Base-by-base conservation (phyloP, 2,329 filamentous ascomycete species). In the Ceratocystiopsis minuta region DNA sequence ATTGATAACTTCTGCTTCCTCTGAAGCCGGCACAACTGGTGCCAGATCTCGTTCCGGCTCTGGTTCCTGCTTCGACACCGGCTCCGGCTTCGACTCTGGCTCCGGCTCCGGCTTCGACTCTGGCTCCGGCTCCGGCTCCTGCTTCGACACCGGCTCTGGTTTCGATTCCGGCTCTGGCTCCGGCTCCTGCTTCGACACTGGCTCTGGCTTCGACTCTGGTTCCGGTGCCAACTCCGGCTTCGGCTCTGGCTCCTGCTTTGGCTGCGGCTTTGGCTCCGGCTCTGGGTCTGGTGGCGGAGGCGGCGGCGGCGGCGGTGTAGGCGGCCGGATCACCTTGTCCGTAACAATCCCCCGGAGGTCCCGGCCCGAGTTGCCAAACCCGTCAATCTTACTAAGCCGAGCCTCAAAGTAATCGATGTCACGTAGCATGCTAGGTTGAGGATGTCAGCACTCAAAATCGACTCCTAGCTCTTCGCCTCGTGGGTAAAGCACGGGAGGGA, bases 341-440 rank as follows among this genome's bases (percentile, higher is more conserved):
- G 70, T 70, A 42, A 81, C 66, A 35, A 84, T 68, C 16, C 71
- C 69, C 13, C 77, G 60, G 6, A 95, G 66, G 47, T 77, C 68
- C 33, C 79, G 70, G 28, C 81, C 83, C 3, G 83, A 66, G 49
- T 86, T 78, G 11, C 71, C 78, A 45, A 84, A 83, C 2, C 83
- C 85, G 41, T 90, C 79, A 34, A 94, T 71, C 54, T 83, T 86
- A 49, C 74, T 68, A 7, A 94, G 68, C 49, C 76, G 78, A 1
- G 68, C 61, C 39, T 75, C 70, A 51, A 94, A 79, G 50, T 77
- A 73, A 43, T 86, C 75, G 15, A 84, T 70, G 53, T 94, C 86
- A 38, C 70, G 70, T 39, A 83, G 63, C 66, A 95, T 78, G 54
- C 84, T 90, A 33, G 32, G 11, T 33, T 15, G 15, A 15, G 5